Evolutionary conservation across 177 flowering plant genomes (phyloP), one percentile per base, ranked within the genome.

Genomic region (Vitis hybrid): DNA sequence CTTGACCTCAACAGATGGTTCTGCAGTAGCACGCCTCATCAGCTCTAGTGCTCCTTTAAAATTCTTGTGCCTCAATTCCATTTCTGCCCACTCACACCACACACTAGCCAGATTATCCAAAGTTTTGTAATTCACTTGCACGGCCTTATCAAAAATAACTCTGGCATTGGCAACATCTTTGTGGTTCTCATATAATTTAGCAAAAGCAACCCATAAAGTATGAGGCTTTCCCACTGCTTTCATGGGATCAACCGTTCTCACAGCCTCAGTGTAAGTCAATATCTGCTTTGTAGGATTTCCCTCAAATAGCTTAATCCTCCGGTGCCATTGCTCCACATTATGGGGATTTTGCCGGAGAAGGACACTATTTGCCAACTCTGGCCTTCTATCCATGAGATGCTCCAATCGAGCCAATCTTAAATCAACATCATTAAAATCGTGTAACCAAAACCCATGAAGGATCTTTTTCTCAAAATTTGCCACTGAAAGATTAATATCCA

Each of bases 51-150:
- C 99, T 62, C 89, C 94, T 70, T 83, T 87, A 71, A 93, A 87
- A 73, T 90, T 91, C 66, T 89, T 84, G 75, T 94, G 92, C 66
- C 84, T 84, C 68, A 90, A 70, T 69, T 93, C 98, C 94, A 93
- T 93, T 77, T 94, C 98, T 0, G 95, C 97, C 97, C 97, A 94
- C 68, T 89, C 98, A 77, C 97, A 91, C 95, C 97, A 94, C 45
- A 94, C 69, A 70, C 93, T 89, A 11, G 98, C 98, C 55, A 94
- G 76, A 79, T 94, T 83, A 79, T 94, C 98, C 58, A 93, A 89
- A 9, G 91, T 65, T 71, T 94, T 94, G 79, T 83, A 92, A 57
- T 86, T 88, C 32, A 92, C 98, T 68, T 94, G 98, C 62, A 90
- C 97, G 15, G 97, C 97, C 79, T 92, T 93, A 15, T 94, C 98